Evolutionary conservation across 2,329 filamentous ascomycete genomes (phyloP).

Genomic region (Nemania diffusa): DNA sequence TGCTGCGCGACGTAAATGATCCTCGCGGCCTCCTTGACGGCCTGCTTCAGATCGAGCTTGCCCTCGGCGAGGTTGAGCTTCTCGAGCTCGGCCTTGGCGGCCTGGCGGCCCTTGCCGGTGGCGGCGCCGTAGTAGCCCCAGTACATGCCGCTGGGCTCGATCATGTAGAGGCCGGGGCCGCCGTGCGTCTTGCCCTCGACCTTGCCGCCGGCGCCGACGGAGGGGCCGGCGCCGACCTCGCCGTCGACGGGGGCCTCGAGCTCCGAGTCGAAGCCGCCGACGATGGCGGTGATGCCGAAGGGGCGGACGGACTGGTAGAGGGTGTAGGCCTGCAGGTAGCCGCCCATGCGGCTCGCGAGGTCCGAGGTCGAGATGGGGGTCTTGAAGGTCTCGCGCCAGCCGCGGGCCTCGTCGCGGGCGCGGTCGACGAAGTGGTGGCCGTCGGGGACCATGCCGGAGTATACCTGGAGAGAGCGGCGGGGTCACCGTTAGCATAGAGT

Average conservation of each 20-base stretch:
- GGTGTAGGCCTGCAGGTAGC: slow-evolving; percentile 96
- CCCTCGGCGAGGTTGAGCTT: slow-evolving; percentile 89
- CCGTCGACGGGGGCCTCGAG: slow-evolving; percentile 87
- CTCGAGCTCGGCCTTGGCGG: slow-evolving; percentile 97
- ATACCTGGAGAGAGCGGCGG: slow-evolving; percentile 68
- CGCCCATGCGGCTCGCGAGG: slow-evolving; percentile 91
- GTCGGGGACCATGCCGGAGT: slow-evolving; percentile 93
- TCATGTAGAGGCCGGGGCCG: slow-evolving; percentile 97
- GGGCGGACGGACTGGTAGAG: slow-evolving; percentile 96
- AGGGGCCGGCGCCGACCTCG: slow-evolving; percentile 85
- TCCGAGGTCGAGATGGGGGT: slow-evolving; percentile 89
- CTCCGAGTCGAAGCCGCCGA: slow-evolving; percentile 94
- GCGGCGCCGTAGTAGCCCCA: slow-evolving; percentile 99
- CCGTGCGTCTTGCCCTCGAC: slow-evolving; percentile 74
- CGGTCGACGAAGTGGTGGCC: slow-evolving; percentile 94
- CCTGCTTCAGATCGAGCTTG: slow-evolving; percentile 82
- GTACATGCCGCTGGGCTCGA: slow-evolving; percentile 95
- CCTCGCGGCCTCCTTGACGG: slow-evolving; percentile 92
- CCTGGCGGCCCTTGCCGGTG: slow-evolving; percentile 95
- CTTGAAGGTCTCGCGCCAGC: slow-evolving; percentile 95
- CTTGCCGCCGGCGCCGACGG: slow-evolving; percentile 85
- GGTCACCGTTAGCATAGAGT: slow-evolving; percentile 1
- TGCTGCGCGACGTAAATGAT: slow-evolving; percentile 99
- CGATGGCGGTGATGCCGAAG: slow-evolving; percentile 94
- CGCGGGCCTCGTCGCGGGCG: slow-evolving; percentile 90